These are phyloP conservation scores for Meyerozyma athensensis DNA, from an alignment of 1,139 yeast genomes.

Conservation along the genomic window DNA sequence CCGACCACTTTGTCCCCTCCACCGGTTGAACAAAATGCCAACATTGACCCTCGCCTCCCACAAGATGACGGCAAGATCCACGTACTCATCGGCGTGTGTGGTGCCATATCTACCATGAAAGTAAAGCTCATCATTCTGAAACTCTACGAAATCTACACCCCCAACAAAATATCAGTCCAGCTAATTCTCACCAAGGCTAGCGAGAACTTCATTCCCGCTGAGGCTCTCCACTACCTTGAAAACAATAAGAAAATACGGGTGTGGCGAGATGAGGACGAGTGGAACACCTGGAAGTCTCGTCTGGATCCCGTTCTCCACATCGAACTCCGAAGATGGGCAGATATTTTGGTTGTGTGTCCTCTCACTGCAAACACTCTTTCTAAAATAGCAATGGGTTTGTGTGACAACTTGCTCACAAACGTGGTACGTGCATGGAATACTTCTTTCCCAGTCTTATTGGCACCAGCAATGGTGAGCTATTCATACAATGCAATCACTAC, in stretches of 20 bases:
- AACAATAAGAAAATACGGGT: slow-evolving; percentile 47
- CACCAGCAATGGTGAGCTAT: slow-evolving; percentile 93
- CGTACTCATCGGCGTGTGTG: slow-evolving; percentile 84
- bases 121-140: slow-evolving; percentile 70
- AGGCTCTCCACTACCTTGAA: slow-evolving; percentile 39
- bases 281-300: slow-evolving; percentile 81
- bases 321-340: slow-evolving; percentile 94
- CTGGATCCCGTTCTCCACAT: slow-evolving; percentile 91
- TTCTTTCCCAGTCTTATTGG: slow-evolving; percentile 77
- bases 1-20: slow-evolving; percentile 3
- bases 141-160: slow-evolving; percentile 74
- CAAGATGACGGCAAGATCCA: slow-evolving; percentile 90
- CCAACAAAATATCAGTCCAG: slow-evolving; percentile 72
- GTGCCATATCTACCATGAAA: slow-evolving; percentile 76
- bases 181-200: slow-evolving; percentile 78
- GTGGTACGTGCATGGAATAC: slow-evolving; percentile 93
- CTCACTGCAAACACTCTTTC: slow-evolving; percentile 86
- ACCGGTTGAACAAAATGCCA: slow-evolving; percentile 41
- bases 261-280: slow-evolving; percentile 91
- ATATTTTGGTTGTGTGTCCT: slow-evolving; percentile 82
- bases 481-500: slow-evolving; percentile 87
- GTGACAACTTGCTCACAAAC: slow-evolving; percentile 83
- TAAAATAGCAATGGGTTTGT: slow-evolving; percentile 84
- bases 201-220: slow-evolving; percentile 70
- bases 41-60: slow-evolving; percentile 75